Base-by-base conservation (phyloP, 1,284 basidiomycete species). In the Afroboletus lepidellus region DNA sequence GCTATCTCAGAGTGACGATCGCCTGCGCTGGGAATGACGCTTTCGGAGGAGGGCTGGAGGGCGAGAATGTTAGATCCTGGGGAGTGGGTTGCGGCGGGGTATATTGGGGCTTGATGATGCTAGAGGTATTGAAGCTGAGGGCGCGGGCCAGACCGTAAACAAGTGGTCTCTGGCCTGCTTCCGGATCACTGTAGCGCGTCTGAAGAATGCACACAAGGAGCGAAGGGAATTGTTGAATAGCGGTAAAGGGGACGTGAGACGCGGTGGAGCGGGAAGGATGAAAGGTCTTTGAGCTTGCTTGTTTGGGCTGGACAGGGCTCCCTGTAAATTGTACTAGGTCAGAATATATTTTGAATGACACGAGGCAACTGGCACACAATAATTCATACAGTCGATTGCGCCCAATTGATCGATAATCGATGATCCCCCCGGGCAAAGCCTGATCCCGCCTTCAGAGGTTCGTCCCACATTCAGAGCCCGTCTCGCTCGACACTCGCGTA, bases 51-150 rank as follows among this genome's bases (percentile, higher is more conserved):
- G 33, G 50, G n/a, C 9, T 42, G 41, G 42, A 23, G 41, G 3
- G 18, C 25, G n/a, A 60, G 62, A 62, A 46, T 46, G 34, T 52
- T 50, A 2, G 25, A 50, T 46, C 52, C 67, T 7, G 79, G 79
- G 24, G 80, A 82, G 57, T 81, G 79, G 80, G 71, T 81, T 18
- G 64, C 72, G 18, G 83, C 80, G 18, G 84, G 82, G 1, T 86
- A 82, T 85, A 4, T 66, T 82, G 5, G 74, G 70, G 5, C 57
- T 64, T 8, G 68, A 67, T 21, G 27, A 55, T 11, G 68, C 65
- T 30, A 57, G 57, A 18, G 71, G 67, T 39, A 65, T 62, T 29
- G 51, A 54, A 24, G 8, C 9, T 5, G 65, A 64, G 37, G 66
- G 63, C 2, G 53, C 46, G 12, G 63, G 51, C 6, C 57, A 70